Evolutionary conservation across 257 asterid species (phyloP).

Genomic region (Eustoma russellianum): DNA sequence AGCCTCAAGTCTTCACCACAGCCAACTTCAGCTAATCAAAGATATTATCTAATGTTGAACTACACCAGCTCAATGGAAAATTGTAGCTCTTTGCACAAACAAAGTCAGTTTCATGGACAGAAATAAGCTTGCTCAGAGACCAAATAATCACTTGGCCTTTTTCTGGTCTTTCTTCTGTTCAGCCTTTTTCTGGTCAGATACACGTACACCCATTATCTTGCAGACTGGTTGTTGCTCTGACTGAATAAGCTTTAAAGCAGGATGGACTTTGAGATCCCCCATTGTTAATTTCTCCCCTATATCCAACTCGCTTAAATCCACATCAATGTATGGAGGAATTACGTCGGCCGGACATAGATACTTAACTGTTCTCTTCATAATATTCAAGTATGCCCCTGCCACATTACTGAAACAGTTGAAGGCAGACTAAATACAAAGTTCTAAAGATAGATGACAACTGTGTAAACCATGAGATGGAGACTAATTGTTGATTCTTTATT

Average conservation of each 20-base stretch:
- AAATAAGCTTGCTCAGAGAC: not conserved
- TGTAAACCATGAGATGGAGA: not conserved
- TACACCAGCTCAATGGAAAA: too few species aligned
- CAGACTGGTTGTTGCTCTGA: constrained; percentile 29
- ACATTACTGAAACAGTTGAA: not conserved
- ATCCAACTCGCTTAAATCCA: constrained; percentile 82
- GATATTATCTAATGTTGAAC: too few species aligned
- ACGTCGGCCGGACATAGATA: constrained; percentile 83
- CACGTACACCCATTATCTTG: constrained; percentile 41
- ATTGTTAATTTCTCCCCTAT: constrained; percentile 72
- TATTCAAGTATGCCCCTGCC: constrained; percentile 67
- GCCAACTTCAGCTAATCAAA: too few species aligned
- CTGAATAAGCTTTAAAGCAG: constrained; percentile 60
- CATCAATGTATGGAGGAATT: constrained; percentile 80
- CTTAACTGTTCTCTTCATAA: constrained; percentile 72
- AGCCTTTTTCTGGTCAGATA: constrained; percentile 31
- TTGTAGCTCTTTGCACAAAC: too few species aligned
- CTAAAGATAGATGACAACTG: not conserved
- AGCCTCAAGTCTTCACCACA: too few species aligned
- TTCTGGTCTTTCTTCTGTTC: constrained; percentile 23
- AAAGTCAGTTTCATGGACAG: too few species aligned
- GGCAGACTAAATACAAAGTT: not conserved
- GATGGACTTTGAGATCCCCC: constrained; percentile 78
- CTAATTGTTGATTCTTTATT: too few species aligned
- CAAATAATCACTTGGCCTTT: constrained; percentile 29